Percentiles rank a stretch among this genome's conserved stretches.
These are phyloP conservation scores for Hirsutella minnesotensis DNA, from an alignment of 2,329 filamentous ascomycete genomes.

Conservation along the genomic window DNA sequence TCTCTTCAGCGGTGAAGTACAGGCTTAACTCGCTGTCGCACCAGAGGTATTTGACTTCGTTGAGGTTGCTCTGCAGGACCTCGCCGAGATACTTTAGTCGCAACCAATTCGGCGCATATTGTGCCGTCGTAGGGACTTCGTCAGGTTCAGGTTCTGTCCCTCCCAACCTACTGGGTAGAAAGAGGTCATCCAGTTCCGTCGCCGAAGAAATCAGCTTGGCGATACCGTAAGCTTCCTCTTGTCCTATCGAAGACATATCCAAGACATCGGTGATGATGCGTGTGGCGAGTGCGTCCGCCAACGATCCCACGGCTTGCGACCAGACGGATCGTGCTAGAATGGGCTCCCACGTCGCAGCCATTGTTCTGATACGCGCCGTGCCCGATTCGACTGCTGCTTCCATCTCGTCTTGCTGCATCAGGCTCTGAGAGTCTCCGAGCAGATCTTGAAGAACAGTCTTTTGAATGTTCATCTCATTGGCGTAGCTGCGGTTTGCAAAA, in stretches of 20 bases:
- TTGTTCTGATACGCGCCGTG: slow-evolving; percentile 36
- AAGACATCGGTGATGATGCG: slow-evolving; percentile 51
- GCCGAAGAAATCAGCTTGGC: slow-evolving; percentile 45
- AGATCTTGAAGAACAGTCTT: slow-evolving; percentile 50
- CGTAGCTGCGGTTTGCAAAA: slow-evolving; percentile 51
- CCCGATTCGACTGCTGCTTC: slow-evolving; percentile 41
- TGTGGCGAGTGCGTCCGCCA: slow-evolving; percentile 45
- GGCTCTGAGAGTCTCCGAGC: slow-evolving; percentile 46
- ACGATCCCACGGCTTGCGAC: slow-evolving; percentile 49
- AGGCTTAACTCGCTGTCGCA: slow-evolving; percentile 53
- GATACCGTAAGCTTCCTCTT: slow-evolving; percentile 52
- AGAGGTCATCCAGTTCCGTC: slow-evolving; percentile 48
- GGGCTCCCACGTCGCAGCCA: slow-evolving; percentile 43
- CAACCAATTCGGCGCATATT: slow-evolving; percentile 51
- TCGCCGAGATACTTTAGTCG: slow-evolving; percentile 53
- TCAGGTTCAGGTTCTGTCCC: slow-evolving; percentile 16
- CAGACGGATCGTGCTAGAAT: slow-evolving; percentile 50
- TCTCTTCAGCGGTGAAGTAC: slow-evolving; percentile 49
- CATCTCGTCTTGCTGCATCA: slow-evolving; percentile 45
- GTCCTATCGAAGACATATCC: slow-evolving; percentile 47
- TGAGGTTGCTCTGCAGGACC: slow-evolving; percentile 54
- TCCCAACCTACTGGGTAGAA: slow-evolving; percentile 32
- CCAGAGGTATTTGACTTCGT: slow-evolving; percentile 52
- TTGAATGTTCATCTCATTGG: slow-evolving; percentile 47
- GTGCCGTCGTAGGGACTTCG: slow-evolving; percentile 41